Conservation (phyloP, 805 yeast genomes). For the Yamadazyma ubonensis region DNA sequence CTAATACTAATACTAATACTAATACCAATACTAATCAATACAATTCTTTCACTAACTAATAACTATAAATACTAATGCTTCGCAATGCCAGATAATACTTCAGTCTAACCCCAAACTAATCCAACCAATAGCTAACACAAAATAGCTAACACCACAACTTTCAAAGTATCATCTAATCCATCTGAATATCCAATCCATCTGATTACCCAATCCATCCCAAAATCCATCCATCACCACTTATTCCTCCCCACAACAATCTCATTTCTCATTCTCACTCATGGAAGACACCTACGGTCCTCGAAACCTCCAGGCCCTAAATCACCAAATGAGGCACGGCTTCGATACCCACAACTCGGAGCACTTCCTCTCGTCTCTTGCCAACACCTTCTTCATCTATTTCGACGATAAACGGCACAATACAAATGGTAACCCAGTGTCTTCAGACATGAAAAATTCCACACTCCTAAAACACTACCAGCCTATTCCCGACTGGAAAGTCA, state of each 20-base stretch:
- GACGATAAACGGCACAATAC: constrained; percentile 92
- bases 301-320: constrained; percentile 50
- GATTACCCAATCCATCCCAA: too few species aligned
- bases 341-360: constrained; percentile 61
- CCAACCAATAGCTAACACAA: too few species aligned
- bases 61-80: too few species aligned
- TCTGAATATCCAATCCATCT: neutral
- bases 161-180: too few species aligned
- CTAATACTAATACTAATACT: too few species aligned
- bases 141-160: too few species aligned
- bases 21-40: too few species aligned
- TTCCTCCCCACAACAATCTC: neutral
- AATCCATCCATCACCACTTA: neutral
- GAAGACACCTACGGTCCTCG: constrained; percentile 23
- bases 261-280: neutral
- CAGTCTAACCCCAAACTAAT: too few species aligned
- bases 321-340: constrained; percentile 62
- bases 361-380: constrained; percentile 54
- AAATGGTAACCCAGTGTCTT: constrained; percentile 74
- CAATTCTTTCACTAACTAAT: too few species aligned
- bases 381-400: constrained; percentile 76
- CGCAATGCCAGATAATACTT: too few species aligned
- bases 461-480: constrained; percentile 58
- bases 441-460: constrained; percentile 47
- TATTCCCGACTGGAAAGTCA: constrained; percentile 85